Evolutionary conservation across 495 filamentous ascomycete genomes (phyloP).

Genomic region (Cryomyces minteri): DNA sequence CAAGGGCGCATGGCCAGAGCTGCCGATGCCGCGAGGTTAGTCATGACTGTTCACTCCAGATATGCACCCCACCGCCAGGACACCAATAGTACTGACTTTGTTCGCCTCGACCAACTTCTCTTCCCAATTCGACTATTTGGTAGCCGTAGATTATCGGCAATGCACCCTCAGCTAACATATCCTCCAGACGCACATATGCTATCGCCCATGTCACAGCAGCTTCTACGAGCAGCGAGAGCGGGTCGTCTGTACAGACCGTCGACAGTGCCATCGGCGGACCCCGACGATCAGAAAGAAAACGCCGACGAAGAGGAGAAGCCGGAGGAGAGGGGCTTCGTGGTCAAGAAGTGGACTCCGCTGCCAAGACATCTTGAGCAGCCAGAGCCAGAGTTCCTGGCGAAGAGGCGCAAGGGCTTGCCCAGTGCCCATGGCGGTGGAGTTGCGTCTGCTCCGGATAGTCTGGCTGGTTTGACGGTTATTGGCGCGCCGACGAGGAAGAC

Average conservation of each 20-base stretch:
- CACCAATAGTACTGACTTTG: too few relatives aligned
- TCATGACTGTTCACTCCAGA: too few relatives aligned
- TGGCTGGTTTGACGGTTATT: conserved; percentile 11
- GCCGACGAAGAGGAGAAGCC: conserved; percentile 32
- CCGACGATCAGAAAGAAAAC: conserved; percentile 19
- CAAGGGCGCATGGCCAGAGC: conserved; percentile 43
- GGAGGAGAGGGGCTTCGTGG: conserved; percentile 40
- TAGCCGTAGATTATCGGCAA: too few relatives aligned
- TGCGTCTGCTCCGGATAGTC: conserved; percentile 22
- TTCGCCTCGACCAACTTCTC: too few relatives aligned
- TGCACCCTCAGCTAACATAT: too few relatives aligned
- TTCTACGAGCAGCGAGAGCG: conserved; percentile 68
- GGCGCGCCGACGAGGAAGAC: conserved; percentile 33
- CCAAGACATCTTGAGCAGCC: conserved; percentile 58
- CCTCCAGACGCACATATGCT: conserved; percentile 53
- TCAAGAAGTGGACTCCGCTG: conserved; percentile 61
- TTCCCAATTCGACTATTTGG: too few relatives aligned
- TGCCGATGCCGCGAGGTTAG: conserved; percentile 49
- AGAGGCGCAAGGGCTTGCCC: conserved; percentile 60
- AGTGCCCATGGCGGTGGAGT: conserved; percentile 28
- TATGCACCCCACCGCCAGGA: too few relatives aligned
- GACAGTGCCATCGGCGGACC: conserved; percentile 24
- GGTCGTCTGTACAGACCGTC: conserved; percentile 43
- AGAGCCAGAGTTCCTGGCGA: conserved; percentile 68
- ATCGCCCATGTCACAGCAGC: conserved; percentile 49